Evolutionary conservation across 805 yeast species (phyloP), one percentile per base, ranked within the genome.

Genomic region (Kodamaea fukazawae): DNA sequence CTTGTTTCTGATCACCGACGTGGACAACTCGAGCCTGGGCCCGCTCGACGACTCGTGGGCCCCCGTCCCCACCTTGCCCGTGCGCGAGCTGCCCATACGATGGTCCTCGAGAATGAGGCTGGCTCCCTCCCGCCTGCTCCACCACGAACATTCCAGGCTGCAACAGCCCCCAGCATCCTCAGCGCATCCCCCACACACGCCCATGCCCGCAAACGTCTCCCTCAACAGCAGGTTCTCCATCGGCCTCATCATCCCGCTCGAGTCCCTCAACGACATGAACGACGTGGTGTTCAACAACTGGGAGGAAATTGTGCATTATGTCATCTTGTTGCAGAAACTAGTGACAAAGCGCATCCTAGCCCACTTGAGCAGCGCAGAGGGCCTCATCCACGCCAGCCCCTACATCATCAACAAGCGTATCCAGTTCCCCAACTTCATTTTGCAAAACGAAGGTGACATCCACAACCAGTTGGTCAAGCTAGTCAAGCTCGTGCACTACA

Each of bases 271-370:
- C 26, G 53, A 60, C 20, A 44, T 70, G 9, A 61, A 61, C 27
- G 77, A 72, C 28, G 63, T 71, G 3, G 48, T 77, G 8, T 61
- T 73, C 18, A 68, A 70, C 44, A 73, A 74, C 47, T 77, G 81
- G 81, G 58, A 60, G 8, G 76, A 68, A 38, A 58, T 75, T 10
- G 56, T 72, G 9, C 67, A 61, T 37, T 70, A 61, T 29, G 44
- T 75, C 20, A 52, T 70, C 2, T 42, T 59, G 1, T 49, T 73
- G 7, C 78, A 75, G 48, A 60, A 58, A 32, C 37, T 59, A n/a
- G 59, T 73, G 10, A 51, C 60, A 20, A 55, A 65, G 40, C 72
- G 70, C 42, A 51, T 75, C 31, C 53, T 63, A 3, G 34, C 43
- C n/a, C 47, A 49, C 11, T 49, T 66, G 30, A 13, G 37, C 25